Base-by-base conservation (phyloP, 2,329 filamentous ascomycete species). In the Pseudogymnoascus sp. region DNA sequence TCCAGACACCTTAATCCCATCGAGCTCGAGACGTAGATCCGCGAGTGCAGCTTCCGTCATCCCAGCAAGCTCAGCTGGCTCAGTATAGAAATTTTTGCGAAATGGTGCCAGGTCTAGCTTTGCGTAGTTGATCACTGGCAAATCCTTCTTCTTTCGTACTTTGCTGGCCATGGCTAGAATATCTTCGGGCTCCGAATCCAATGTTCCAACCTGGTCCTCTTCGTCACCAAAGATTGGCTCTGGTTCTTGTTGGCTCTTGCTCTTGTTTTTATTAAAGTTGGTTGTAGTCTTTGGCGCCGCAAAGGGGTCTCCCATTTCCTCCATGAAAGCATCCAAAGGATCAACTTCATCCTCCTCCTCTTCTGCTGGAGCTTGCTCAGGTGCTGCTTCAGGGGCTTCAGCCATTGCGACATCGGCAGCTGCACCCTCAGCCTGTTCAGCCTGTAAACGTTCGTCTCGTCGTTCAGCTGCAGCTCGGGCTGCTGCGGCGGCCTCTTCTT, bases 251-350 rank as follows among this genome's bases (percentile, higher is more conserved):
- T 80, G 74, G 66, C 81, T 81, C 59, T 77, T 78, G 64, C 64
- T 67, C 64, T 71, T 70, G 53, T 37, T 69, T 63, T 71, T 75
- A 53, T 66, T 68, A 62, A 70, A 71, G 5, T 59, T 69, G 60
- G 60, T 62, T 31, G 62, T 70, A 21, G 62, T 70, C 66, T 76
- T 77, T 64, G 76, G 78, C n/a, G 74, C 71, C 8, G 77, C 76
- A 49, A 75, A 75, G 14, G 82, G 75, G 63, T 85, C 82, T 2
- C 78, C 78, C 60, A 89, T 76, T 40, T 82, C 75, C 62, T 82
- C 80, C 95, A 99, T 99, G 78, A 96, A 99, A n/a, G 92, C 93
- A 77, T 99, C 95, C 38, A 99, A 80, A 6, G 95, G 91, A 74
- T 99, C 95, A 37, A 95, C 77, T 34, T 90, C 85, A 53, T 92